Evolutionary conservation across 2,329 filamentous ascomycete species (phyloP), one percentile per base, ranked within the genome.

Genomic region (Helotiales sp.): DNA sequence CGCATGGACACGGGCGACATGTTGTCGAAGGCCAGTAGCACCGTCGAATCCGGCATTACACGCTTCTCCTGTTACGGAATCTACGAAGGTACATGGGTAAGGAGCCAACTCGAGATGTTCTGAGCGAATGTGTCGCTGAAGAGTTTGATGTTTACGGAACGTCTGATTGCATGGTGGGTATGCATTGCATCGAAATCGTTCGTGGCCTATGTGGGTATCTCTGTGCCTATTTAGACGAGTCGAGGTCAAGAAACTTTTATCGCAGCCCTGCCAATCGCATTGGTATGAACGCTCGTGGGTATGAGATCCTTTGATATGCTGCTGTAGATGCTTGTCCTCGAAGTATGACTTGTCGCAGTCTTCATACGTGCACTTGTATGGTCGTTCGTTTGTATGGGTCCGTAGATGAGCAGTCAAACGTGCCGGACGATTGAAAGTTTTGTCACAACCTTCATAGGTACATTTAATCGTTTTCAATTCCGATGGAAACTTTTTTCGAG

Each of bases 401-500:
- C 91, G 83, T 24, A 93, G 75, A 69, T 98, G 93, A 58, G 90
- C 86, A 59, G 88, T 81, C 3, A 97, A 80, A 27, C 91, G 85
- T 31, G 89, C 89, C 0, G 91, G 92, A 2, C 93, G 87, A 72
- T 96, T 96, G 78, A 95, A 98, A 6, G 87, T 86, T 75, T 96
- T 96, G 57, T 77, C 75, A 71, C 93, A 98, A 62, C 80, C 83
- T 10, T 87, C 82, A 71, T 85, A 87, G 0, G 88, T 85, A 74
- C 93, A 97, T 54, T 79, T 77, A 63, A 92, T 87, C 5, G 85
- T 92, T 77, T 96, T 96, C 58, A 85, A 79, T 70, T 84, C 90
- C 40, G 86, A 90, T 3, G 87, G 87, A 60, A 84, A 85, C 57
- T 80, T 83, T 57, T 75, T 67, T 50, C 63, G 63, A 12, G 76